Percentiles rank a stretch among this genome's conserved stretches.
These are phyloP conservation scores for Penicillium simplicissimum DNA, from an alignment of 495 filamentous ascomycete species.

Conservation along the genomic window DNA sequence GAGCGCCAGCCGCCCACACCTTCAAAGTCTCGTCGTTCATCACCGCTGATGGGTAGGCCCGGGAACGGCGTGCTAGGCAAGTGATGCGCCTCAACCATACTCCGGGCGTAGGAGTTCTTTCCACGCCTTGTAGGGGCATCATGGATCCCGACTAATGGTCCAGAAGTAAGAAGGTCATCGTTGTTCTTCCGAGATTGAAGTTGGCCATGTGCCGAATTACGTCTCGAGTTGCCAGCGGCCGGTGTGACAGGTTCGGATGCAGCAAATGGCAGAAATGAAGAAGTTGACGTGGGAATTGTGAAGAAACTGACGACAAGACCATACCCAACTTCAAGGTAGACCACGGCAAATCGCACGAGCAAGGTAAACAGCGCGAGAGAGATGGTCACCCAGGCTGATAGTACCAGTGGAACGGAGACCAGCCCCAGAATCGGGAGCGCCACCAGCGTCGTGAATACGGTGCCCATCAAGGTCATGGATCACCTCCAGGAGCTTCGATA, in stretches of 20 bases:
- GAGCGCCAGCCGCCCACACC: conserved; percentile 80
- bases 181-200: conserved; percentile 22
- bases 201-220: conserved; percentile 28
- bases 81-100: conserved; percentile 27
- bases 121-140: conserved; percentile 17
- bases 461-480: conserved; percentile 8
- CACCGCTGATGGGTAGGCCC: conserved; percentile 37
- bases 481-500: conserved; percentile 2
- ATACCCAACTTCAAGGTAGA: conserved; percentile 68
- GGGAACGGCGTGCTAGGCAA: conserved; percentile 22
- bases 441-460: conserved; percentile 53
- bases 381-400: conserved; percentile 70
- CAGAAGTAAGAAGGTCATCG: conserved; percentile 16
- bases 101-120: conserved; percentile 23
- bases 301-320: conserved; percentile 61
- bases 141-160: conserved; percentile 8
- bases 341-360: conserved; percentile 61
- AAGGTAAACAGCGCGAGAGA: conserved; percentile 65
- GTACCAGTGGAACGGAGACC: conserved; percentile 65
- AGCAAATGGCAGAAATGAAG: conserved; percentile 36
- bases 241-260: conserved; percentile 36
- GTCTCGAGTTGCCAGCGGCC: conserved; percentile 29
- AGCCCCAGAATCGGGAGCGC: conserved; percentile 63
- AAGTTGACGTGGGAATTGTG: conserved; percentile 37
- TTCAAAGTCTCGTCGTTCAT: conserved; percentile 71